phyloP scores from a whole-genome alignment of 306 rosid species.

The Rosa persica region DNA sequence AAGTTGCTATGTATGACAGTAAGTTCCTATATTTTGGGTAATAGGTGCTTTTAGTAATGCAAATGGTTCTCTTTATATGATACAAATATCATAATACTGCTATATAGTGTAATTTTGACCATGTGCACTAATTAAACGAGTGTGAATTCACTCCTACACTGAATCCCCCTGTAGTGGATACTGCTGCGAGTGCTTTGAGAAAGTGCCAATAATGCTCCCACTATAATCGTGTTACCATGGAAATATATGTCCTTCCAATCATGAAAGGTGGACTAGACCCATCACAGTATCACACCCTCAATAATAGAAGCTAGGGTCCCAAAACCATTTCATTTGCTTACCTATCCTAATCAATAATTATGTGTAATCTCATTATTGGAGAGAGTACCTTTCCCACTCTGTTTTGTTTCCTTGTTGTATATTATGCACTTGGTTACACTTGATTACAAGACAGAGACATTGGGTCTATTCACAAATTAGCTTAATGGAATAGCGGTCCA shows the following conservation, averaged over 20 bases:
- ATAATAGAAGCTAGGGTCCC: constrained; percentile 10
- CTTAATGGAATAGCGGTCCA: not conserved
- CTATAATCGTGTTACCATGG: not conserved
- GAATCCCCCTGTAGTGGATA: not conserved
- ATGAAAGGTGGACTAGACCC: constrained; percentile 2
- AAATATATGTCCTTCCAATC: not conserved
- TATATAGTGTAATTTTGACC: not conserved
- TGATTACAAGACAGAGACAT: not conserved
- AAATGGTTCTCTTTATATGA: not conserved
- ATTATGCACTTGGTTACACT: not conserved
- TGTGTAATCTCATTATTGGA: not conserved
- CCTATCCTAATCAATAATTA: not conserved
- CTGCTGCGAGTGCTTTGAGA: not conserved
- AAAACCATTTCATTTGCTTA: not conserved
- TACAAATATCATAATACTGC: not conserved
- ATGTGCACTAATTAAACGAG: not conserved
- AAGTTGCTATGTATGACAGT: not conserved
- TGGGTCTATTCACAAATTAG: not conserved
- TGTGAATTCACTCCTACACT: not conserved
- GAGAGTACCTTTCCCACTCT: not conserved
- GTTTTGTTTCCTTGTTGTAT: not conserved
- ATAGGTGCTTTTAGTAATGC: not conserved
- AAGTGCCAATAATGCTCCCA: not conserved
- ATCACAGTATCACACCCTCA: not conserved
- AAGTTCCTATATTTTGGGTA: not conserved